Evolutionary conservation across 768 basidiomycete species (phyloP).

Genomic region (Xerocomellus dryophilus): DNA sequence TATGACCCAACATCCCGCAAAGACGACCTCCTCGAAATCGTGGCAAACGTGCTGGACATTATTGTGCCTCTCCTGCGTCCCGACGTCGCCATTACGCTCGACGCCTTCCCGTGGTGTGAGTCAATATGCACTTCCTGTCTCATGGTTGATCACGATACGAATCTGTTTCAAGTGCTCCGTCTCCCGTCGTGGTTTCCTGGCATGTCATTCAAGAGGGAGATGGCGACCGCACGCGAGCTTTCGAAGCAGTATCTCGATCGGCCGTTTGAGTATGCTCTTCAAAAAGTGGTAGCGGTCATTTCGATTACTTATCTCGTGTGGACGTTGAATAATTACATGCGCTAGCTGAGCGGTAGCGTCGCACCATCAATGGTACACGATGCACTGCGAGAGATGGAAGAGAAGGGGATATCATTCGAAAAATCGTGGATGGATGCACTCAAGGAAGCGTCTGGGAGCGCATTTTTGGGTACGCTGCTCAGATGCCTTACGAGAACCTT

Average conservation of each 20-base stretch:
- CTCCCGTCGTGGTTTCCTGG: conserved; percentile 10
- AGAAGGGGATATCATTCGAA: not conserved
- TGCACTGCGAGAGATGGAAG: not conserved
- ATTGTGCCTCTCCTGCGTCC: not conserved
- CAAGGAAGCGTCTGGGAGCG: not conserved
- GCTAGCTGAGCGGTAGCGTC: not conserved
- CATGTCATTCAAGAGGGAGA: conserved; percentile 6
- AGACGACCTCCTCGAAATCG: not conserved
- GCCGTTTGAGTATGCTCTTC: not conserved
- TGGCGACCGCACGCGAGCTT: not conserved
- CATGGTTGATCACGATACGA: not conserved
- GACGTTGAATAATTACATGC: not conserved
- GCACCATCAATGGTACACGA: not conserved
- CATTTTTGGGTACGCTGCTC: not conserved
- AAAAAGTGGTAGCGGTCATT: not conserved
- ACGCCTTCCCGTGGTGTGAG: not conserved
- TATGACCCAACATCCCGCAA: not conserved
- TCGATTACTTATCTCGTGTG: not conserved
- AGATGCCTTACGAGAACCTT: not conserved
- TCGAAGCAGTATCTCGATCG: not conserved
- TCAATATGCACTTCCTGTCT: not conserved
- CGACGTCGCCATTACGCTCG: not conserved
- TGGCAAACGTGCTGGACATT: not conserved
- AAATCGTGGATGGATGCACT: conserved; percentile 2
- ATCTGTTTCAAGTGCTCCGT: not conserved